phyloP scores from a whole-genome alignment of 148 eudicot species.

The Spergularia bocconei region DNA sequence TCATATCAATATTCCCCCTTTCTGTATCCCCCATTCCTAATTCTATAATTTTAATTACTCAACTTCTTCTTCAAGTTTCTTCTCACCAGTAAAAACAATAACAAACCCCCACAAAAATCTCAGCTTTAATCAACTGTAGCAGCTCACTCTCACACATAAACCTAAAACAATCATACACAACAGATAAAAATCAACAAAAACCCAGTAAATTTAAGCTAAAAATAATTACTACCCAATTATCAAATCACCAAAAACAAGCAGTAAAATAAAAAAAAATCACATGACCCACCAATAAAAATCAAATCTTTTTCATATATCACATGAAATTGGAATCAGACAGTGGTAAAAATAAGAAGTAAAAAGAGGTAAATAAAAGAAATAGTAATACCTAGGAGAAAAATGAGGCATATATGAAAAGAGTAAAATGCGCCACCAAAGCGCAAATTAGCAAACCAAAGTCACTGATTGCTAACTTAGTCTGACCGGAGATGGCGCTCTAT shows the following conservation, averaged over 20 bases:
- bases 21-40: conserved; percentile 63
- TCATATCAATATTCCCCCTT: conserved; percentile 56
- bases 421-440: conserved; percentile 1
- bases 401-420: conserved; percentile 3
- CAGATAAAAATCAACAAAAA: neutral
- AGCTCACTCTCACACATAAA: conserved; percentile 25
- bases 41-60: neutral
- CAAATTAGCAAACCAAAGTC: conserved; percentile 18
- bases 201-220: conserved; percentile 6
- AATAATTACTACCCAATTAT: neutral
- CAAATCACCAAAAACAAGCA: neutral
- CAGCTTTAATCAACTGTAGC: conserved; percentile 18
- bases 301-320: conserved; percentile 14
- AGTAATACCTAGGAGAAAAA: conserved; percentile 23
- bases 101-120: neutral
- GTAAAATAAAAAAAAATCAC: neutral
- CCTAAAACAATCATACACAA: neutral
- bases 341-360: neutral
- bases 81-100: neutral
- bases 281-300: conserved; percentile 18
- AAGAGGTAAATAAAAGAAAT: neutral
- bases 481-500: conserved; percentile 14
- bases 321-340: neutral
- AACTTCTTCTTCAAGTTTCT: conserved; percentile 14
- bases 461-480: conserved; percentile 7